Evolutionary conservation across 305 asterid genomes (phyloP).

Genomic region (Fraxinus latifolia): DNA sequence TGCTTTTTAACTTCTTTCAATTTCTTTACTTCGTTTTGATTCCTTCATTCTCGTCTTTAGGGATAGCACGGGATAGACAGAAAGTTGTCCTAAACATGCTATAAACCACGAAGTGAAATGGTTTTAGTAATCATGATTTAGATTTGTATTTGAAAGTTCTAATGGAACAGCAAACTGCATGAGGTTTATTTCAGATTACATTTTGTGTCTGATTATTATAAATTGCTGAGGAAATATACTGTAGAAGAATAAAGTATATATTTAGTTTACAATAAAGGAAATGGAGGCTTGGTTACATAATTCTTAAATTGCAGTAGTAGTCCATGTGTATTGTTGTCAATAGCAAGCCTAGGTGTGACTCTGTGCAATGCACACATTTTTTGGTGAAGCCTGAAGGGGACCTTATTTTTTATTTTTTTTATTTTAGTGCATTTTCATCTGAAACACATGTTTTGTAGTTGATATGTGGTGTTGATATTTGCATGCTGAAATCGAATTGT

Average conservation of each 20-base stretch:
- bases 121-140: conserved; percentile 3
- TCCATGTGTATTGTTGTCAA: background rate
- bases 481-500: background rate
- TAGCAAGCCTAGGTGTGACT: background rate
- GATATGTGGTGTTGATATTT: background rate
- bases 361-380: background rate
- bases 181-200: background rate
- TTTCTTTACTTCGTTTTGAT: background rate
- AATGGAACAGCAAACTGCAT: background rate
- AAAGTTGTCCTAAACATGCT: background rate
- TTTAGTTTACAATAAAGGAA: background rate
- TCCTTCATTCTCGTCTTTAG: background rate
- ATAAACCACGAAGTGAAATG: background rate
- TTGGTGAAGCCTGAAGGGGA: background rate
- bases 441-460: background rate
- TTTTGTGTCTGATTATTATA: background rate
- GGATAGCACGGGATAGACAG: background rate
- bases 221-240: background rate
- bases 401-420: background rate
- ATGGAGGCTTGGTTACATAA: background rate
- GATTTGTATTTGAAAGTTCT: conserved; percentile 16
- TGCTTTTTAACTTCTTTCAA: conserved; percentile 6
- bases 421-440: background rate
- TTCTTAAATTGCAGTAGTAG: background rate
- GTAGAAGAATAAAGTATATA: background rate